Evolutionary conservation across 352 stramenopile genomes (phyloP).

Genomic region (Pythium aristosporum): DNA sequence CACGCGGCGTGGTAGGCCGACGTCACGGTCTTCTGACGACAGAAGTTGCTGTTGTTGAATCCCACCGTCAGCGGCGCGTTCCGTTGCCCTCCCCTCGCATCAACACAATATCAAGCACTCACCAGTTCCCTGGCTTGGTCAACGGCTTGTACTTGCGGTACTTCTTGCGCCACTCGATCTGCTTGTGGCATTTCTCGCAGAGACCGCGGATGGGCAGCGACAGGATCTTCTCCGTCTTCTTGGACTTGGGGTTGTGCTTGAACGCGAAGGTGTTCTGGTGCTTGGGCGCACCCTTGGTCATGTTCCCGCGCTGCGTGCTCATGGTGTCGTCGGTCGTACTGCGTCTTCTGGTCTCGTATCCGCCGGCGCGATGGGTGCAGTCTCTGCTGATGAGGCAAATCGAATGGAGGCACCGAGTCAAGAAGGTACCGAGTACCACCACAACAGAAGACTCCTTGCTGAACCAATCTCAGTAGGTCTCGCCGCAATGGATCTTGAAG

Average conservation of each 20-base stretch:
- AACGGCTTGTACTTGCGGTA: constrained; percentile 99
- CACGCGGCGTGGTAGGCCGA: constrained; percentile 95
- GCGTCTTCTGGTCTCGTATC: not conserved
- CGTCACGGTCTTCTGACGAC: constrained; percentile 89
- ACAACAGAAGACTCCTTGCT: not conserved
- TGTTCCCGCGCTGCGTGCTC: constrained; percentile 84
- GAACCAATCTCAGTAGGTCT: not conserved
- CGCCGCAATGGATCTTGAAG: constrained; percentile 3
- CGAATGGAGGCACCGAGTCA: not conserved
- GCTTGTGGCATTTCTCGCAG: constrained; percentile 92
- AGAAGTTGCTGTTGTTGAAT: constrained; percentile 80
- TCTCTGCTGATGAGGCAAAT: not conserved
- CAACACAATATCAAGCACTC: constrained; percentile 17
- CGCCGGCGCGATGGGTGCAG: constrained; percentile 3
- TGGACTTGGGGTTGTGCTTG: constrained; percentile 98
- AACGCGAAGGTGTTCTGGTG: constrained; percentile 99
- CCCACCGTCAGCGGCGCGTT: not conserved
- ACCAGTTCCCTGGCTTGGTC: constrained; percentile 92
- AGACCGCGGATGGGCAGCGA: constrained; percentile 90
- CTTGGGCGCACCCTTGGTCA: constrained; percentile 88
- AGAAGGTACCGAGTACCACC: constrained; percentile 1
- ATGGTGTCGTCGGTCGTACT: constrained; percentile 33
- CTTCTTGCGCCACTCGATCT: constrained; percentile 99
- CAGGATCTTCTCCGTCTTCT: constrained; percentile 95
- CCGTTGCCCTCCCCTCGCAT: not conserved